Conservation (phyloP, 208 protist species). For the Trypanosoma vivax region DNA sequence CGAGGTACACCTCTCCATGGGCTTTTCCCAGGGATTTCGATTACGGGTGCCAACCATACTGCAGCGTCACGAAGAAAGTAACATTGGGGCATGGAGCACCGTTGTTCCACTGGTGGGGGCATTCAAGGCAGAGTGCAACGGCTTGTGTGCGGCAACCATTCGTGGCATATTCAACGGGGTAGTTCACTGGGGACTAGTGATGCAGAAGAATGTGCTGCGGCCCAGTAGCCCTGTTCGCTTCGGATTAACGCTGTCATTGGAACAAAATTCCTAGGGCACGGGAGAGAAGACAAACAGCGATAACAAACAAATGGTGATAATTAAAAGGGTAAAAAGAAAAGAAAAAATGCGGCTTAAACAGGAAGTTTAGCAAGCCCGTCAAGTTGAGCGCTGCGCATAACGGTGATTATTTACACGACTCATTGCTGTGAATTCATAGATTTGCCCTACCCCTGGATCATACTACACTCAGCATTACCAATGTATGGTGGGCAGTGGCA, state of each 20-base stretch:
- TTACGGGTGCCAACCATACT: constrained; percentile 47
- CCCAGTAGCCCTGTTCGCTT: constrained; percentile 25
- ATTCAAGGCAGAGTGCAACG: constrained; percentile 64
- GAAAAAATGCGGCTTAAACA: too few relatives aligned
- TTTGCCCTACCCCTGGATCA: too few relatives aligned
- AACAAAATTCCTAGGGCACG: constrained; percentile 21
- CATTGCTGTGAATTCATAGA: too few relatives aligned
- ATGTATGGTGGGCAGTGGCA: too few relatives aligned
- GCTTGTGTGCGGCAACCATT: constrained; percentile 52
- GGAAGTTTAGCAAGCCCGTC: too few relatives aligned
- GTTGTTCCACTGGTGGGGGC: constrained; percentile 51
- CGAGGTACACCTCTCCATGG: constrained; percentile 44
- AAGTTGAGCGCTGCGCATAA: too few relatives aligned
- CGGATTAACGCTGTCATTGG: constrained; percentile 64
- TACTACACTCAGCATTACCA: too few relatives aligned
- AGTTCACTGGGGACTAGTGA: constrained; percentile 66
- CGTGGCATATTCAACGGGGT: constrained; percentile 63
- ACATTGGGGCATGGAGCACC: constrained; percentile 24
- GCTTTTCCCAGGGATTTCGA: constrained; percentile 73
- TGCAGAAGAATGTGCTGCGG: constrained; percentile 46
- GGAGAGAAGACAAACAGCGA: too few relatives aligned
- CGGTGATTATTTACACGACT: too few relatives aligned
- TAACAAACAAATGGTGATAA: too few relatives aligned
- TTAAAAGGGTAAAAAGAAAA: too few relatives aligned
- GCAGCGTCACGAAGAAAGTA: constrained; percentile 7